Base-by-base conservation (phyloP, 495 filamentous ascomycete genomes). In the Penicillium egyptiacum region DNA sequence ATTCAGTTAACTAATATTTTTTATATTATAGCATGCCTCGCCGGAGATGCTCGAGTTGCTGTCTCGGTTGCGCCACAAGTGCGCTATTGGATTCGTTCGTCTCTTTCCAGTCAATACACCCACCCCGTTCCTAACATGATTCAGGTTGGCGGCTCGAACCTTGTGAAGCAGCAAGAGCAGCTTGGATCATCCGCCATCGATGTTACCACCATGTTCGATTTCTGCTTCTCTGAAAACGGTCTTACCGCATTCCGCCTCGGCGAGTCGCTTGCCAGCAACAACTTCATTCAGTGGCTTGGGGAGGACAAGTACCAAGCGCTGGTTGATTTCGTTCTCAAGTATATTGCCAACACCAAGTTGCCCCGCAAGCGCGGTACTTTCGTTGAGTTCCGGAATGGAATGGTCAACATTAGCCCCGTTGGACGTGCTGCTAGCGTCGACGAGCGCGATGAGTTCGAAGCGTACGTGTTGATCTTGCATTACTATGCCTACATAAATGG, bases 361-460 rank as follows among this genome's bases (percentile, higher is more conserved):
- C 94, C 93, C 39, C 74, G 91, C 73, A 98, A 95, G 85, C 81
- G 93, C 44, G 94, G 94, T 61, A 98, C 94, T 30, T 98, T 98
- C 69, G 75, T 98, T 57, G 94, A 98, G 79, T 98, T 96, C 80
- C 83, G 79, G 57, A 96, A 93, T 69, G 94, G 94, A 70, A 98
- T 98, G 94, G 83, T 98, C 72, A 98, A 98, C 62, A 78, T 98
- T 60, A 88, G 83, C 37, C 94, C 94, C 41, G 82, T 98, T 63
- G 94, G 94, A n/a, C 82, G 94, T 50, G 96, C 96, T 62, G 94
- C 94, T 19, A 88, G 80, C 59, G 67, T 76, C n/a, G 70, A 85
- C 63, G 93, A 98, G 78, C 81, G 94, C 20, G 73, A 85, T 55
- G 91, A 88, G 45, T 98, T 86, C 64, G 76, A 94, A 69, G 74